Evolutionary conservation across 2,329 filamentous ascomycete species (phyloP), one percentile per base, ranked within the genome.

Genomic region (Allantophomopsis lycopodina): DNA sequence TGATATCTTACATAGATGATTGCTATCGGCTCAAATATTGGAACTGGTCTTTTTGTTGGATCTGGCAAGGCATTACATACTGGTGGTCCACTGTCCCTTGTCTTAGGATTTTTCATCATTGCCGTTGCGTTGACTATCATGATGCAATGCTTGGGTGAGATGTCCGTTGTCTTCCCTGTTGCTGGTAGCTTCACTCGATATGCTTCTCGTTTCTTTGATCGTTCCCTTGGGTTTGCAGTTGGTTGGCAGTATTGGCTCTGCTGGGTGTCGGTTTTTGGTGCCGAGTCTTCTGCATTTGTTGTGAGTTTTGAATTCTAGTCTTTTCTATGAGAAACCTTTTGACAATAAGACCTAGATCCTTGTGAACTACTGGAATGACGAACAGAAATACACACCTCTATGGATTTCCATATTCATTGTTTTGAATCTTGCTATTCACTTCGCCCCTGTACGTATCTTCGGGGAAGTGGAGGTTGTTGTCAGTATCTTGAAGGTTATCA

Each of bases 401-500:
- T 82, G 78, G 59, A 83, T 85, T 48, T 68, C 69, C 37, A 62
- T 84, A 43, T 84, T 85, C 59, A 83, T 78, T 68, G 65, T 74
- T 31, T 56, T 79, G 20, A 78, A 85, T 52, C 78, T 76, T 0
- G 64, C 65, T 2, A 54, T 79, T 51, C 84, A 85, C 58, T 73
- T 81, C 53, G 55, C 84, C 35, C 79, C 79, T 5, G 71, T 85
- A 34, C 69, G 71, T 38, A 71, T 73, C 46, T 86, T 83, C 47
- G 82, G 80, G 37, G 78, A 85, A 53, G 63, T 83, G 23, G 82
- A 87, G 55, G 82, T 85, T 59, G 83, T 76, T 69, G 75, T 86
- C 49, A 76, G 79, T n/a, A 73, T 68, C 42, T 74, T 87, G 64
- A 86, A 86, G 58, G 77, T 85, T 42, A 50, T 84, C 39, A 81